phyloP scores from a whole-genome alignment of 2,329 filamentous ascomycete genomes.

The Botrytis porri region DNA sequence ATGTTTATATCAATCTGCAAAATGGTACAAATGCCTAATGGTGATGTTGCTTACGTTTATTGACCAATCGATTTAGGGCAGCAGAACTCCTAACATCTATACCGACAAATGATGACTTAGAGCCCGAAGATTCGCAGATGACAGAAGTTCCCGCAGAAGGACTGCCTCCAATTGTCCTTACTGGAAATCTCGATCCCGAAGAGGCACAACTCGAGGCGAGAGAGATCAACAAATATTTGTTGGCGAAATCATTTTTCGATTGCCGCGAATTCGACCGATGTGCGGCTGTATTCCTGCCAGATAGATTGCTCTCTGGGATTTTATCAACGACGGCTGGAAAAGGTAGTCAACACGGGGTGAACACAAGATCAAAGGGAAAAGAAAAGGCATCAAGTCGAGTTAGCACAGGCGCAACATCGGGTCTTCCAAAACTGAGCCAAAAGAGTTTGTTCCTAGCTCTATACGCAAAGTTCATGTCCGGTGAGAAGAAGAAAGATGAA shows the following conservation, averaged over 20 bases:
- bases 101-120: conserved; percentile 51
- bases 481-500: conserved; percentile 94
- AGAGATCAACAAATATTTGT: conserved; percentile 78
- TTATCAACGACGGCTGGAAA: conserved; percentile 46
- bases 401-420: conserved; percentile 19
- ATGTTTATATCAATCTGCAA: conserved; percentile 92
- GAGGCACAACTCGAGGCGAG: conserved; percentile 74
- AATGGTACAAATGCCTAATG: conserved; percentile 63
- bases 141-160: conserved; percentile 49
- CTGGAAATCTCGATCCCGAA: conserved; percentile 61
- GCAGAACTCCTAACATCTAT: conserved; percentile 90
- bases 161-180: conserved; percentile 50
- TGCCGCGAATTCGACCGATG: conserved; percentile 94
- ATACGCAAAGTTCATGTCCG: conserved; percentile 88
- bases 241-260: conserved; percentile 93
- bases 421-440: conserved; percentile 67
- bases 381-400: conserved; percentile 37
- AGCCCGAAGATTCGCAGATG: conserved; percentile 59
- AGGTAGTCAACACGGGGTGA: conserved; percentile 40
- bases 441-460: conserved; percentile 88
- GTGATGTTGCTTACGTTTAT: background rate
- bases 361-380: conserved; percentile 62
- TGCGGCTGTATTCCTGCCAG: conserved; percentile 82
- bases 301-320: conserved; percentile 68
- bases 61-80: conserved; percentile 58